Evolutionary conservation across 2,329 filamentous ascomycete species (phyloP), one percentile per base, ranked within the genome.

Genomic region (Exserohilum rostratum): DNA sequence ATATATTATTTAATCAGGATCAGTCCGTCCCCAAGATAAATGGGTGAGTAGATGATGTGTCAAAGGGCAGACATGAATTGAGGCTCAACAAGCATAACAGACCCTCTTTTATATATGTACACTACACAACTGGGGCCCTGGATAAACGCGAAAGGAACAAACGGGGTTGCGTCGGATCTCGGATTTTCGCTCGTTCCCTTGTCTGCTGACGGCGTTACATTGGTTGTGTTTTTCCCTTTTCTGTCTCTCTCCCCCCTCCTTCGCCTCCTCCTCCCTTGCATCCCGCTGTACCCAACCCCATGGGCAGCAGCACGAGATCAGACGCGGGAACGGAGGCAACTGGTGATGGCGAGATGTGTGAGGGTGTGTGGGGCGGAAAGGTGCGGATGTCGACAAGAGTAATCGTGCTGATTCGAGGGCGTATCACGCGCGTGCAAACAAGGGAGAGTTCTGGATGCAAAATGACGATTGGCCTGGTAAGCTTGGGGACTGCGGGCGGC

Each of bases 241-340:
- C 7, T 25, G 22, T 7, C 22, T 25, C 22, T 5, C 22, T 22
- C 15, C 12, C 33, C 33, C 10, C 30, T n/a, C 15, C 11, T 25
- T 33, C 35, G 29, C 31, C 15, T 15, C 13, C 7, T 15, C 5
- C 39, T 25, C 22, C 4, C 4, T 7, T 4, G 22, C 22, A 7
- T 25, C 7, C 7, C 22, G 22, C n/a, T n/a, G n/a, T n/a, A 25
- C 7, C 22, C 22, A 25, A 25, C 45, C 57, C 48, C 45, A 38
- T 54, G 37, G 48, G 35, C n/a, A n/a, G n/a, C n/a, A n/a, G n/a
- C 50, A 60, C 53, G 50, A 54, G 53, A 34, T 46, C 54, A 43
- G 44, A 25, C 33, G 45, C 10, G 29, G n/a, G 29, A 25, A 34
- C 37, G 45, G 35, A 34, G 17, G 22, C 22, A 7, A 25, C 7